These are phyloP conservation scores for Pseudogymnoascus sp. DNA, from an alignment of 2,329 filamentous ascomycete genomes.

Conservation along the genomic window DNA sequence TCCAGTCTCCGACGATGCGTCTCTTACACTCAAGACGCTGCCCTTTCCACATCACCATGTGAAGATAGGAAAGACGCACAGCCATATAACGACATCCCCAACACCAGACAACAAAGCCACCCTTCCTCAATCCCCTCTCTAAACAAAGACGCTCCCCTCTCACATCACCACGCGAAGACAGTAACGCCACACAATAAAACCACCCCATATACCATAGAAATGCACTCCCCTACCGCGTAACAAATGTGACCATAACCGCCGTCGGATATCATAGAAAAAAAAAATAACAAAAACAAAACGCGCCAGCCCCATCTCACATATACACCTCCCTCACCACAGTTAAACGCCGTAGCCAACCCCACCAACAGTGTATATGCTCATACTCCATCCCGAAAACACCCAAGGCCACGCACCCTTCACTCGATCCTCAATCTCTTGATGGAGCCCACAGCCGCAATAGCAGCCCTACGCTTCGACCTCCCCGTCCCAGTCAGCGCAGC, in stretches of 20 bases:
- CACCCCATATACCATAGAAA: not conserved
- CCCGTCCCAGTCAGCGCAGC: not conserved
- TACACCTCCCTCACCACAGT: not conserved
- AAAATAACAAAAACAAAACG: not conserved
- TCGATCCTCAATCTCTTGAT: not conserved
- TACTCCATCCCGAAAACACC: not conserved
- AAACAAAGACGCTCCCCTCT: not conserved
- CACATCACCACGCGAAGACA: not conserved
- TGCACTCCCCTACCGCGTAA: not conserved
- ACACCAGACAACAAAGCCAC: not conserved
- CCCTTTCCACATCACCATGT: not conserved
- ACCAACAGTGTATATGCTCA: not conserved
- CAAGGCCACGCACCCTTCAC: not conserved
- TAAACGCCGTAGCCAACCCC: slow-evolving; percentile 3
- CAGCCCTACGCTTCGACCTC: not conserved
- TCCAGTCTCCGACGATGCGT: not conserved
- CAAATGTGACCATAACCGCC: not conserved
- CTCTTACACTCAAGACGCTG: not conserved
- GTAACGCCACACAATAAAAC: not conserved
- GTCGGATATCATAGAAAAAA: slow-evolving; percentile 4
- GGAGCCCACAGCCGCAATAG: not conserved
- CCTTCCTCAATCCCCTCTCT: not conserved
- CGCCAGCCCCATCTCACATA: not conserved
- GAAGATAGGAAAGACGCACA: not conserved
- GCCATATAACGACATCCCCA: not conserved